Evolutionary conservation across 129 eudicot species (phyloP), one percentile per base, ranked within the genome.

Genomic region (Mikania micrantha): DNA sequence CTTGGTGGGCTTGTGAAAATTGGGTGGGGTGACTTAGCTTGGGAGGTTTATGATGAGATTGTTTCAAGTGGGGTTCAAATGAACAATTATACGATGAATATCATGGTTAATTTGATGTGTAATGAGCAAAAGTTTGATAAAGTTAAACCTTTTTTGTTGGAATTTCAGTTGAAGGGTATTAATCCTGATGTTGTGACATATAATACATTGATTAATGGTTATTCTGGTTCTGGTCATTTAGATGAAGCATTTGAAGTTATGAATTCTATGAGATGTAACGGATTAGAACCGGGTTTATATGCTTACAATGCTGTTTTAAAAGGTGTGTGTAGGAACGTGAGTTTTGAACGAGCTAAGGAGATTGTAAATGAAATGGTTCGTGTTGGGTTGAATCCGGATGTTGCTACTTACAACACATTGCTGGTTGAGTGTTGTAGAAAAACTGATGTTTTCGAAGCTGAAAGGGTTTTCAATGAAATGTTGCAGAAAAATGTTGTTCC

Each of bases 1-100:
- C 85, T 91, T 74, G 97, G 92, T 1, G 97, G 97, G 41, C 84
- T 91, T 28, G 97, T 86, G 61, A 91, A 74, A 74, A 70, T 85
- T 12, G 97, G 85, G 74, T 91, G 97, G 97, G 74, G 79, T 40
- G 90, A 83, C 66, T 83, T 91, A 57, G 92, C 86, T 0, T 71
- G 90, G 82, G 92, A 91, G 60, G 75, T 91, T 15, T 87, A 78
- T 28, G 24, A 62, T 62, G 88, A 77, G 24, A 16, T 66, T 22
- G 75, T 77, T 80, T 24, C 47, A 2, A 68, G 71, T 74, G 82
- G 95, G 11, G 32, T 71, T 24, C 34, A 77, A 45, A 40, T 72
- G 42, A 91, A 91, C 63, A 60, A 49, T 7, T 91, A 73, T 65
- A 91, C 95, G 0, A 61, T 91, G 34, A 91, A 91, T 66, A 87